Evolutionary conservation across 2,329 filamentous ascomycete species (phyloP), one percentile per base, ranked within the genome.

Genomic region (Paracamarosporium sp.): DNA sequence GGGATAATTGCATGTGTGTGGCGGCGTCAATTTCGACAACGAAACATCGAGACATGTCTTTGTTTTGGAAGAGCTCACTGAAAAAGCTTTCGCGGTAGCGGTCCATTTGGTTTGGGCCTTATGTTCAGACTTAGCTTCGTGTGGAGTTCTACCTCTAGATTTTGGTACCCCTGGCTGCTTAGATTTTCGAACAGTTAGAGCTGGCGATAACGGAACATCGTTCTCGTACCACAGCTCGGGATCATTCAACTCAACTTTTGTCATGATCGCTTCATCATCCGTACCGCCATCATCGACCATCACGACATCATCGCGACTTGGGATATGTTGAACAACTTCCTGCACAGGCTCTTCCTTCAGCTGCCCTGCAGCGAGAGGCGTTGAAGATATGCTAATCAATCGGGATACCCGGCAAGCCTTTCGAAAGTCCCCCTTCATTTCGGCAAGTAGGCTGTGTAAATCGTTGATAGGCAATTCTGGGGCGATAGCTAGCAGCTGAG

Each of bases 211-310:
- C 6, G 55, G 59, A 3, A 47, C 50, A 12, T 63, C 57, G 12
- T 58, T 53, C 12, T 69, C 65, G 40, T 55, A 61, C 9, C 62
- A 55, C 5, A 69, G 56, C 2, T 50, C 41, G 5, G 53, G 36
- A n/a, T 65, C 61, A 13, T 60, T 56, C 0, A 52, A 33, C 15
- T 70, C 63, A 30, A 68, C 55, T 36, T 69, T 68, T 4, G 66
- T 41, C 48, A 62, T 56, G 5, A 57, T 25, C 0, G 62, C 63
- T 17, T 61, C 59, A 1, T 24, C 20, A 7, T 59, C 48, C 5
- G 38, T 6, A 5, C 50, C 59, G 1, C 27, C 17, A 4, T 59
- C 48, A 4, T 48, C 9, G 6, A 50, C 17, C n/a, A 36, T 25
- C 17, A 36, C 13, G 5, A 20, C 20, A 11, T n/a, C 28, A 27